A percentile compares a stretch with the other conserved stretches of the same genome.
phyloP scores from a whole-genome alignment of 768 basidiomycete genomes.

The Leccinum incarnatum region DNA sequence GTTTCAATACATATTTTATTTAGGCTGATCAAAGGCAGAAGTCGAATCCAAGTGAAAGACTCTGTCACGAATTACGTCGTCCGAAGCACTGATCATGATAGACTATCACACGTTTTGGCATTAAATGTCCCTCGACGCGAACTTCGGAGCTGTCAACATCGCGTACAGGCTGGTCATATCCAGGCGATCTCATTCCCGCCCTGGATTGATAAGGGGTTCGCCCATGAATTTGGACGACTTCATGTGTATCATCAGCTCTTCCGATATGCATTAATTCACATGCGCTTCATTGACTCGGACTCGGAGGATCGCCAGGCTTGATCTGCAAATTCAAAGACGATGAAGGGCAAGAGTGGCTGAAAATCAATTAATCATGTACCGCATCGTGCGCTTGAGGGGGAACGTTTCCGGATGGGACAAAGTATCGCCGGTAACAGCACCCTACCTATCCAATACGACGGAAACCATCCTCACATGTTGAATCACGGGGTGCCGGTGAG shows the following conservation, averaged over 20 bases:
- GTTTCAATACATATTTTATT: too few species aligned
- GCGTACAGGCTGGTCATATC: conserved; percentile 6
- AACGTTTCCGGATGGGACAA: conserved; percentile 6
- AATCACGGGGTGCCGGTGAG: neutral
- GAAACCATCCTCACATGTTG: neutral
- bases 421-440: neutral
- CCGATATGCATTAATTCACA: conserved; percentile 5
- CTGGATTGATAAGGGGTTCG: conserved; percentile 4
- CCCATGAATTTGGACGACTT: conserved; percentile 14
- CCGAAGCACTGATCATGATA: neutral
- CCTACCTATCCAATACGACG: conserved; percentile 6
- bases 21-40: conserved; percentile 8
- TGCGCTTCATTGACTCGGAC: conserved; percentile 10
- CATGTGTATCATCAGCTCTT: conserved; percentile 7
- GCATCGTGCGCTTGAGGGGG: conserved; percentile 10
- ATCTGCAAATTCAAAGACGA: conserved; percentile 8
- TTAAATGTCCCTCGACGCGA: conserved; percentile 8
- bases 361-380: conserved; percentile 8
- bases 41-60: conserved; percentile 7
- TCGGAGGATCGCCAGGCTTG: conserved; percentile 12
- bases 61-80: conserved; percentile 5
- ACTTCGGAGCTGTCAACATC: neutral
- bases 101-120: conserved; percentile 9
- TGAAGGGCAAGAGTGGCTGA: conserved; percentile 5
- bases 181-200: conserved; percentile 1